These are phyloP conservation scores for Saturnispora diversa DNA, from an alignment of 805 yeast genomes.

Conservation along the genomic window DNA sequence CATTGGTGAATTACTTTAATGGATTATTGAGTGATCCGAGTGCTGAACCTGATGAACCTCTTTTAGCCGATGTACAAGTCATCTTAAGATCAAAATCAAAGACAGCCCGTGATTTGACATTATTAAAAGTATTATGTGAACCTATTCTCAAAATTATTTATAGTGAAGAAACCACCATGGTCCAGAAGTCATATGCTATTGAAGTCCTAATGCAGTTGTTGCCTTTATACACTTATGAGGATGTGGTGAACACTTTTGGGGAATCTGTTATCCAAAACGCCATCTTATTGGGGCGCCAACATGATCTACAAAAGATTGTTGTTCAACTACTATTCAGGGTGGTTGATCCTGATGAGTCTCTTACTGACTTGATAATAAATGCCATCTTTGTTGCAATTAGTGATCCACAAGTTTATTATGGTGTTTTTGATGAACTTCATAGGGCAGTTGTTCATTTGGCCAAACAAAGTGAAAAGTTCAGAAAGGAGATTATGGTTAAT, in stretches of 20 bases:
- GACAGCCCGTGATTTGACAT: background rate
- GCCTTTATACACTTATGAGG: constrained; percentile 24
- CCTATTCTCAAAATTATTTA: constrained; percentile 20
- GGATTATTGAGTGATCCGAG: constrained; percentile 9
- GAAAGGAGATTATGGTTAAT: constrained; percentile 24
- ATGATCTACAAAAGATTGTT: constrained; percentile 23
- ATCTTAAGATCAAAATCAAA: background rate
- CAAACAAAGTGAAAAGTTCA: constrained; percentile 25
- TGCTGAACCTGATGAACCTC: constrained; percentile 12
- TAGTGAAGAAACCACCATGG: constrained; percentile 20
- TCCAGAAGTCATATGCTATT: constrained; percentile 17
- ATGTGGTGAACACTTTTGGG: constrained; percentile 20
- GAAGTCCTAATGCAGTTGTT: constrained; percentile 24
- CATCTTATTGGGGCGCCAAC: constrained; percentile 18
- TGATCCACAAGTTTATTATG: constrained; percentile 17
- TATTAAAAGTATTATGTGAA: constrained; percentile 16
- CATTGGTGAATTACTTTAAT: constrained; percentile 17
- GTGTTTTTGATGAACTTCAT: constrained; percentile 21
- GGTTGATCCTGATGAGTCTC: constrained; percentile 22
- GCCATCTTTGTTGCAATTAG: constrained; percentile 21
- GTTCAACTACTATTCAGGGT: constrained; percentile 24
- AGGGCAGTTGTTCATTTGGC: constrained; percentile 20
- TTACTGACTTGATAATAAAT: constrained; percentile 11
- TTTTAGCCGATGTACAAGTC: constrained; percentile 17
- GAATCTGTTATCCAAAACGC: constrained; percentile 26